A percentile compares a stretch with the other conserved stretches of the same genome.
These are phyloP conservation scores for Miamiensis avidus DNA, from an alignment of 169 alveolate genomes.

Conservation along the genomic window DNA sequence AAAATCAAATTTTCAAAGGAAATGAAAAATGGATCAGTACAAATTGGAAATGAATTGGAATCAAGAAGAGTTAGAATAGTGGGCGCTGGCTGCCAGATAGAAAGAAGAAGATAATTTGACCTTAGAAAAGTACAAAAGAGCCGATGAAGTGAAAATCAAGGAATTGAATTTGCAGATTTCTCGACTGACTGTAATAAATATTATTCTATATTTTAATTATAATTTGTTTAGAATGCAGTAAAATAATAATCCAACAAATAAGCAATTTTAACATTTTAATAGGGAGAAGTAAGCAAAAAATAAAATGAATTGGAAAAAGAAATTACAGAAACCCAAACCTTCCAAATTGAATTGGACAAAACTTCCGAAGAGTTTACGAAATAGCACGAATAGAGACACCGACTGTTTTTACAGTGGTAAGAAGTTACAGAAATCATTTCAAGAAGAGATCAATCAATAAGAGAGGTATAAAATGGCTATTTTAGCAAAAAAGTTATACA, in stretches of 20 bases:
- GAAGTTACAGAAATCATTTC: constrained; percentile 75
- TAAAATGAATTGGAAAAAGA: constrained; percentile 85
- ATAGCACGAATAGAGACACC: constrained; percentile 88
- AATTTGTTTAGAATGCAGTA: too few relatives aligned
- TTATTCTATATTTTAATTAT: too few relatives aligned
- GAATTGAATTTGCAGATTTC: constrained; percentile 87
- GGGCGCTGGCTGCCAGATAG: constrained; percentile 95
- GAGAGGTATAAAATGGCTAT: constrained; percentile 46
- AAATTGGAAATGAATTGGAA: constrained; percentile 93
- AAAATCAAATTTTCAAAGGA: constrained; percentile 88
- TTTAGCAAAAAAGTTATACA: constrained; percentile 60
- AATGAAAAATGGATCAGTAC: constrained; percentile 91
- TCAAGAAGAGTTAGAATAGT: constrained; percentile 93
- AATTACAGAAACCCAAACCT: constrained; percentile 91
- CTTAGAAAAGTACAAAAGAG: constrained; percentile 89
- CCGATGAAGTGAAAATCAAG: constrained; percentile 91
- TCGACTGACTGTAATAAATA: constrained; percentile 65
- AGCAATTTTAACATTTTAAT: not conserved
- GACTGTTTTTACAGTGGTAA: constrained; percentile 80
- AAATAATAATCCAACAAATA: too few relatives aligned
- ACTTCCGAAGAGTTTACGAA: constrained; percentile 89
- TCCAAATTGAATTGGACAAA: constrained; percentile 89
- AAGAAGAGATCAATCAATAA: constrained; percentile 79
- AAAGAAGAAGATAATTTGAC: constrained; percentile 92
- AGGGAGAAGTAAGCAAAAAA: constrained; percentile 70